These are phyloP conservation scores for Priceomyces melissophilus DNA, from an alignment of 805 yeast species.

Conservation along the genomic window DNA sequence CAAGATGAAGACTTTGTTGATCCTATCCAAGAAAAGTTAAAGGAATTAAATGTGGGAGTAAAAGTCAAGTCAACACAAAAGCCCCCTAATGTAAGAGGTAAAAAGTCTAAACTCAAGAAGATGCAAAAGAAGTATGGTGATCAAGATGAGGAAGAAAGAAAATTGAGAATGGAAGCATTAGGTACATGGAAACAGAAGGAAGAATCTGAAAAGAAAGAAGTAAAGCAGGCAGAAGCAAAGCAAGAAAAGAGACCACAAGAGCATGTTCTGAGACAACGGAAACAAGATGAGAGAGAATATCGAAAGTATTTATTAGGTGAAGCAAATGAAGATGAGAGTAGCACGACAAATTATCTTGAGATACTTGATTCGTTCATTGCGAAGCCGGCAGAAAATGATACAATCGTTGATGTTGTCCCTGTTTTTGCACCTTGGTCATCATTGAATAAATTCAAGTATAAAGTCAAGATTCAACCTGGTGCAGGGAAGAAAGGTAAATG, in stretches of 20 bases:
- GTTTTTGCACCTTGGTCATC: slow-evolving; percentile 93
- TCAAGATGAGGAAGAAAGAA: slow-evolving; percentile 88
- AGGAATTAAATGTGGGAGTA: slow-evolving; percentile 7
- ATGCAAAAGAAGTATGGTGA: slow-evolving; percentile 80
- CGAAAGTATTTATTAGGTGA: slow-evolving; percentile 39
- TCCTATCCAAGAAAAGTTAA: slow-evolving; percentile 10
- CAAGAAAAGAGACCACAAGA: slow-evolving; percentile 24
- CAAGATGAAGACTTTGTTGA: slow-evolving; percentile 11
- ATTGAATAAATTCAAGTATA: slow-evolving; percentile 68
- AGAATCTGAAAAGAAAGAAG: slow-evolving; percentile 18
- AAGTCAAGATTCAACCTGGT: slow-evolving; percentile 79
- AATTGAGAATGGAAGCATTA: slow-evolving; percentile 68
- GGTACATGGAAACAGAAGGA: slow-evolving; percentile 73
- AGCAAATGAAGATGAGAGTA: slow-evolving; percentile 29
- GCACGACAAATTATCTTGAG: slow-evolving; percentile 32
- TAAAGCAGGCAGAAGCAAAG: slow-evolving; percentile 11
- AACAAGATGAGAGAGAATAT: slow-evolving; percentile 44
- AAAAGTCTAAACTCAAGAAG: slow-evolving; percentile 78
- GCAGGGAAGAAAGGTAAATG: slow-evolving; percentile 86
- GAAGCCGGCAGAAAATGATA: slow-evolving; percentile 49
- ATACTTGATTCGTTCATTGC: slow-evolving; percentile 44
- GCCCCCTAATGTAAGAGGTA: slow-evolving; percentile 66
- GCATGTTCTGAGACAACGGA: slow-evolving; percentile 40
- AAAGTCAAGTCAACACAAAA: slow-evolving; percentile 9
- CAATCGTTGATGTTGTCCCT: slow-evolving; percentile 64